Conservation (phyloP, 148 eudicot species). For the Agrostemma githago region DNA sequence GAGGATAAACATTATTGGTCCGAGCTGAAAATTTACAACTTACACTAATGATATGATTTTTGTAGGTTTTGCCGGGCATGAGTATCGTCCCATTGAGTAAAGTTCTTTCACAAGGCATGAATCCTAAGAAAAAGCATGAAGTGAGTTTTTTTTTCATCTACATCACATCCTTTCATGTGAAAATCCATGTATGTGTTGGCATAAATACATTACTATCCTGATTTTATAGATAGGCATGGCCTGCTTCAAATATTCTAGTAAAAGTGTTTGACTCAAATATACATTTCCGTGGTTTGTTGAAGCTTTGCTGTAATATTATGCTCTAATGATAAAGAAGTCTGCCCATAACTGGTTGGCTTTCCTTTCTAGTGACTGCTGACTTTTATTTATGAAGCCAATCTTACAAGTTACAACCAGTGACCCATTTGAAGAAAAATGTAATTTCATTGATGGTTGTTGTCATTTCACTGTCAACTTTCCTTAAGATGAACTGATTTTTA, state of each 20-base stretch:
- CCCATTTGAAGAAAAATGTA: neutral
- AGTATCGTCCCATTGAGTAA: conserved; percentile 43
- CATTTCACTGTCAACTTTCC: neutral
- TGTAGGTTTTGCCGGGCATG: conserved; percentile 59
- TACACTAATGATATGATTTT: conserved; percentile 18
- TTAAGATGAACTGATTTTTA: neutral
- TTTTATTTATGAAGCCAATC: neutral
- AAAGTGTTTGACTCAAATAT: neutral
- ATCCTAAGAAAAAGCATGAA: conserved; percentile 86
- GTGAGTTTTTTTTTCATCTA: conserved; percentile 39
- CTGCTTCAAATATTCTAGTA: neutral
- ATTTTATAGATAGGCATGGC: conserved; percentile 2
- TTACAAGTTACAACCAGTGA: conserved; percentile 1
- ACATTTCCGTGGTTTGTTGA: conserved; percentile 2
- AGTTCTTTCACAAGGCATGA: conserved; percentile 88
- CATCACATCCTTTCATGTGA: neutral
- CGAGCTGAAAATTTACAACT: too few relatives aligned
- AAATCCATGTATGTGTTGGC: neutral
- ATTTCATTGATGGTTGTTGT: neutral
- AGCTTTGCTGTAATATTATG: neutral
- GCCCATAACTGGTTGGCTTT: neutral
- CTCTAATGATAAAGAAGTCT: neutral
- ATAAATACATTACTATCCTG: neutral
- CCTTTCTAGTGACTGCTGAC: neutral
- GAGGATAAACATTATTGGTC: too few relatives aligned